A percentile compares a stretch with the other conserved stretches of the same genome.
Conservation (phyloP, 2,329 filamentous ascomycete species). For the Xylaria hypoxylon region DNA sequence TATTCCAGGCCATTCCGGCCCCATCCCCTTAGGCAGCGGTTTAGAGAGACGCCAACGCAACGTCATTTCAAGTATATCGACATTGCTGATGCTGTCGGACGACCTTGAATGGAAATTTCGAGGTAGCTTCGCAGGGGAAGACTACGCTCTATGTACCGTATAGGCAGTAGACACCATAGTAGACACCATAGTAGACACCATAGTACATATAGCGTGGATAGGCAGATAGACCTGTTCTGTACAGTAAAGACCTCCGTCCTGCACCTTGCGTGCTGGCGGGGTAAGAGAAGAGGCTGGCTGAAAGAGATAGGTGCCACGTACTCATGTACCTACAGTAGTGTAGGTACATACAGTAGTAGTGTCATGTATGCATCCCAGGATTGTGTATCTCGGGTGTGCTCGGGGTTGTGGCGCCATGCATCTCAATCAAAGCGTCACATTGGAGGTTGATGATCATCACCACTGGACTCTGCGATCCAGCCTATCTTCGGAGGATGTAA, state of each 20-base stretch:
- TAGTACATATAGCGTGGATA: background rate
- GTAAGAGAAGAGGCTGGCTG: background rate
- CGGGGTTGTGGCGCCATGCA: slow-evolving; percentile 12
- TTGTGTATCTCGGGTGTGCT: too few species aligned
- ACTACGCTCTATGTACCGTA: too few species aligned
- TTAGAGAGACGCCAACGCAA: background rate
- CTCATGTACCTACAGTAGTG: too few species aligned
- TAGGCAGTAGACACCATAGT: too few species aligned
- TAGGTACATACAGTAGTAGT: too few species aligned
- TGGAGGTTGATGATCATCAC: background rate
- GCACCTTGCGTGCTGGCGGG: background rate
- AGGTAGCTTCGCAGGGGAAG: background rate
- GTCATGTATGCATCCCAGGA: background rate
- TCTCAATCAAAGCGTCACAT: slow-evolving; percentile 13
- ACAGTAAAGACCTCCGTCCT: too few species aligned
- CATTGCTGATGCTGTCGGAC: background rate
- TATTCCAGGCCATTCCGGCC: too few species aligned
- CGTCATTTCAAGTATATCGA: background rate
- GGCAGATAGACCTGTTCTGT: background rate
- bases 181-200: too few species aligned
- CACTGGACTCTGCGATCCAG: too few species aligned
- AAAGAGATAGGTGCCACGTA: background rate
- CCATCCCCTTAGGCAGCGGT: too few species aligned
- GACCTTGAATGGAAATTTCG: background rate
- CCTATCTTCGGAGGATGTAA: background rate